Conservation (phyloP, 2,329 filamentous ascomycete species). For the Cladophialophora carrionii region DNA sequence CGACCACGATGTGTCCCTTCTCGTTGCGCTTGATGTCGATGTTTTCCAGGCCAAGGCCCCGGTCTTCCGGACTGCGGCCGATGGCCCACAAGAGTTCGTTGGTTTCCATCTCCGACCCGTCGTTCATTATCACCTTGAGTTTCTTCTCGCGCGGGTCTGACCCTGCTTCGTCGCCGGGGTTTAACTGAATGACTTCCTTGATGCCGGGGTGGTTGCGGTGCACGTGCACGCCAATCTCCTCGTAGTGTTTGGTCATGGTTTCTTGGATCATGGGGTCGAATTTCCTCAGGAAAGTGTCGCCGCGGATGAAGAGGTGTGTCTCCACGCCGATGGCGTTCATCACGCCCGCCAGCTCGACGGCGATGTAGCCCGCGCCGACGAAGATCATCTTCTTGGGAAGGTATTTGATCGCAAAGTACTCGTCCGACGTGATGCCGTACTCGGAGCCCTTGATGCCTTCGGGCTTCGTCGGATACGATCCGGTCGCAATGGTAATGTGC, state of each 20-base stretch:
- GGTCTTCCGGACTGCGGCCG: constrained; percentile 52
- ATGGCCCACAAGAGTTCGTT: constrained; percentile 58
- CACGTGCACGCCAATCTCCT: constrained; percentile 53
- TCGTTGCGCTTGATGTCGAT: constrained; percentile 49
- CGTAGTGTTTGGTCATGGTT: constrained; percentile 57
- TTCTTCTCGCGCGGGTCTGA: constrained; percentile 54
- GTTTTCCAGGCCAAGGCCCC: constrained; percentile 48
- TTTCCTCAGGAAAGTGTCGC: constrained; percentile 53
- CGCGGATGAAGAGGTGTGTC: constrained; percentile 56
- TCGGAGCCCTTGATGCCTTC: constrained; percentile 51
- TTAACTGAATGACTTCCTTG: constrained; percentile 52
- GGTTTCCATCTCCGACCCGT: constrained; percentile 50
- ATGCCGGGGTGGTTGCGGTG: constrained; percentile 53
- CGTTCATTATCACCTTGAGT: constrained; percentile 50
- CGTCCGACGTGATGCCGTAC: constrained; percentile 57
- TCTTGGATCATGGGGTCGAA: constrained; percentile 59
- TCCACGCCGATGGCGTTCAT: constrained; percentile 55
- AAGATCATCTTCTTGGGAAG: constrained; percentile 56
- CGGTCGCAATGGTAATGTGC: constrained; percentile 55
- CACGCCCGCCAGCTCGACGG: constrained; percentile 57
- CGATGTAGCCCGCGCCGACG: constrained; percentile 57
- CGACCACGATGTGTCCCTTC: constrained; percentile 51
- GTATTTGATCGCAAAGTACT: constrained; percentile 57
- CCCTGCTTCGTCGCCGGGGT: constrained; percentile 41
- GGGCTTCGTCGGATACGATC: constrained; percentile 52